A percentile compares a stretch with the other conserved stretches of the same genome.
Evolutionary conservation across 2,329 filamentous ascomycete genomes (phyloP).

Genomic region (Hypoxylon sp.): DNA sequence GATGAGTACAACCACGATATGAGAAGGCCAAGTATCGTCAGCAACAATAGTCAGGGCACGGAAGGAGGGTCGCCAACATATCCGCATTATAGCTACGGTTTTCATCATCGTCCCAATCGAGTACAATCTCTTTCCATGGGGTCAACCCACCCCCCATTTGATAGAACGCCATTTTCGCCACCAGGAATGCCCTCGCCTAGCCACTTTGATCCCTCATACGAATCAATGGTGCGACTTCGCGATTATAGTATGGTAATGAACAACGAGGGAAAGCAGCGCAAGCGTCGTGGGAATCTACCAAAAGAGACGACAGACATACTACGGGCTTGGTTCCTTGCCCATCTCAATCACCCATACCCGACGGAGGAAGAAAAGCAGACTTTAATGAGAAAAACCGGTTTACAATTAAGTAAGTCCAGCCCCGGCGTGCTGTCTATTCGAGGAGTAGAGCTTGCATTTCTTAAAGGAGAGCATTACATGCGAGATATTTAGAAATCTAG

Average conservation of each 20-base stretch:
- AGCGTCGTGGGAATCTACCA: constrained; percentile 84
- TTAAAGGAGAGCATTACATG: constrained; percentile 8
- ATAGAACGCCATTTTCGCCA: constrained; percentile 55
- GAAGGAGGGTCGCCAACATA: constrained; percentile 48
- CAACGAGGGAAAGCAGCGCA: constrained; percentile 62
- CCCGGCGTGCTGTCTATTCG: no score
- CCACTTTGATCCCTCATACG: constrained; percentile 53
- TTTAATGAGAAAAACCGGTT: constrained; percentile 76
- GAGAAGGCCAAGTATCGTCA: constrained; percentile 40
- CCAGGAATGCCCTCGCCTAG: constrained; percentile 50
- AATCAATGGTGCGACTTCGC: constrained; percentile 52
- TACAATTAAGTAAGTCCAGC: constrained; percentile 75
- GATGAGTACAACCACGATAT: constrained; percentile 50
- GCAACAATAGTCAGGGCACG: constrained; percentile 41
- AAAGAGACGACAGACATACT: constrained; percentile 87
- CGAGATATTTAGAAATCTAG: not conserved
- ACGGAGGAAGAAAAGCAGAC: constrained; percentile 88
- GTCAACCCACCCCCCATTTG: constrained; percentile 53
- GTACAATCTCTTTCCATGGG: constrained; percentile 58
- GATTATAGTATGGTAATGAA: constrained; percentile 52
- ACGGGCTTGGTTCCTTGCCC: constrained; percentile 79
- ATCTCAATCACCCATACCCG: constrained; percentile 83
- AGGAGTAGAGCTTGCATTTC: no score
- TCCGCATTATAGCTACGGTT: constrained; percentile 48
- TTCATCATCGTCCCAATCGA: constrained; percentile 55